Evolutionary conservation across 495 filamentous ascomycete genomes (phyloP).

Genomic region (Talaromyces stipitatus): DNA sequence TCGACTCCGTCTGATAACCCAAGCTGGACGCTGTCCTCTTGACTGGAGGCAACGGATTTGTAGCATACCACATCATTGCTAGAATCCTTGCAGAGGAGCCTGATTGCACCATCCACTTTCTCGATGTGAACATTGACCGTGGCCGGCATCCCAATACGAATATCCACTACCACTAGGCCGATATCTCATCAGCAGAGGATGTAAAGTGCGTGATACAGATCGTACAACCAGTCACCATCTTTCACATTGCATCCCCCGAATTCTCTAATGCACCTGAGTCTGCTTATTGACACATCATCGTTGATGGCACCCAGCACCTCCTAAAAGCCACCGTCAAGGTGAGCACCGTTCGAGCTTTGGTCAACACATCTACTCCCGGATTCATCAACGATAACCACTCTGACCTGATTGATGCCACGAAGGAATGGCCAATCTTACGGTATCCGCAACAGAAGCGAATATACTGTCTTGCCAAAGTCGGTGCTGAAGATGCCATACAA

Average conservation of each 20-base stretch:
- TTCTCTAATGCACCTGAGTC: slow-evolving; percentile 3
- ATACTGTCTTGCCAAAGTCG: slow-evolving; percentile 23
- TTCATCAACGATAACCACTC: slow-evolving; percentile 23
- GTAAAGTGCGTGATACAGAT: slow-evolving; percentile 10
- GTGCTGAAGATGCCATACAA: slow-evolving; percentile 19
- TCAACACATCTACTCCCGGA: slow-evolving; percentile 31
- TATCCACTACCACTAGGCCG: slow-evolving; percentile 16
- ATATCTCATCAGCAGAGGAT: slow-evolving; percentile 10
- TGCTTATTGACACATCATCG: slow-evolving; percentile 23
- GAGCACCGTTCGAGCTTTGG: slow-evolving; percentile 26
- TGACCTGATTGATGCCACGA: slow-evolving; percentile 18
- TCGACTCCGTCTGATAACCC: neutral
- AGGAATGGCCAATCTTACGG: slow-evolving; percentile 17
- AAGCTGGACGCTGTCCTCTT: slow-evolving; percentile 37
- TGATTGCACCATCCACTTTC: slow-evolving; percentile 16
- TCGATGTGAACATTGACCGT: slow-evolving; percentile 18
- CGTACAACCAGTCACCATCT: slow-evolving; percentile 14
- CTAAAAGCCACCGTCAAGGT: slow-evolving; percentile 21
- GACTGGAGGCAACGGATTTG: slow-evolving; percentile 46
- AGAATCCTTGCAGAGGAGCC: slow-evolving; percentile 27
- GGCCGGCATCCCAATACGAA: slow-evolving; percentile 12
- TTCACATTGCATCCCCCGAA: slow-evolving; percentile 19
- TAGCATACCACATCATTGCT: slow-evolving; percentile 45
- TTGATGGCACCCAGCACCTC: slow-evolving; percentile 35
- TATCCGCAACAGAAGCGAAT: slow-evolving; percentile 14